phyloP scores from a whole-genome alignment of 305 asterid species.

The Stenogyne calaminthoides region DNA sequence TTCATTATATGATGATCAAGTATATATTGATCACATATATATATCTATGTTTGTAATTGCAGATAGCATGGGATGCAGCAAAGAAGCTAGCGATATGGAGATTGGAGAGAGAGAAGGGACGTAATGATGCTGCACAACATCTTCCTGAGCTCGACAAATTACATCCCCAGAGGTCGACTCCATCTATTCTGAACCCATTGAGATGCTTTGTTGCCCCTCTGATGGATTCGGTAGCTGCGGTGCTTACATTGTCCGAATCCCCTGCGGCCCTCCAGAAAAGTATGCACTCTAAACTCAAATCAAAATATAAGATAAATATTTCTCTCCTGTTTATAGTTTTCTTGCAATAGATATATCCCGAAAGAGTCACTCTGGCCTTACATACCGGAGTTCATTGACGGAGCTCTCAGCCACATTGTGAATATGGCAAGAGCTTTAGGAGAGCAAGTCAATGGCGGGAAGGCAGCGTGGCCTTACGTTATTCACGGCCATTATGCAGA shows the following conservation, averaged over 20 bases:
- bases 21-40: background rate
- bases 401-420: constrained; percentile 59
- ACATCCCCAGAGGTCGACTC: constrained; percentile 57
- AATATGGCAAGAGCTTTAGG: constrained; percentile 62
- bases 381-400: constrained; percentile 62
- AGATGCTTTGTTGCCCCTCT: constrained; percentile 64
- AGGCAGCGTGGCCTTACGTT: constrained; percentile 64
- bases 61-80: constrained; percentile 71
- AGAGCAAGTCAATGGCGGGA: constrained; percentile 53
- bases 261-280: constrained; percentile 59
- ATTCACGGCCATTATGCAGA: constrained; percentile 78
- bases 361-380: constrained; percentile 70
- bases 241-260: constrained; percentile 67
- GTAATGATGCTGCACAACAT: constrained; percentile 57
- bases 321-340: background rate
- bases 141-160: constrained; percentile 66
- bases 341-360: constrained; percentile 45
- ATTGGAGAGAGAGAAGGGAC: constrained; percentile 52
- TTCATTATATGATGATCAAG: background rate
- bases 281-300: constrained; percentile 15
- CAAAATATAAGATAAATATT: background rate
- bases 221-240: constrained; percentile 60
- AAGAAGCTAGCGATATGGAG: constrained; percentile 51
- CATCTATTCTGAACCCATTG: constrained; percentile 61
- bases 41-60: constrained; percentile 16